Evolutionary conservation across 139 green algal genomes (phyloP).

Genomic region (Picochlorum sp.): DNA sequence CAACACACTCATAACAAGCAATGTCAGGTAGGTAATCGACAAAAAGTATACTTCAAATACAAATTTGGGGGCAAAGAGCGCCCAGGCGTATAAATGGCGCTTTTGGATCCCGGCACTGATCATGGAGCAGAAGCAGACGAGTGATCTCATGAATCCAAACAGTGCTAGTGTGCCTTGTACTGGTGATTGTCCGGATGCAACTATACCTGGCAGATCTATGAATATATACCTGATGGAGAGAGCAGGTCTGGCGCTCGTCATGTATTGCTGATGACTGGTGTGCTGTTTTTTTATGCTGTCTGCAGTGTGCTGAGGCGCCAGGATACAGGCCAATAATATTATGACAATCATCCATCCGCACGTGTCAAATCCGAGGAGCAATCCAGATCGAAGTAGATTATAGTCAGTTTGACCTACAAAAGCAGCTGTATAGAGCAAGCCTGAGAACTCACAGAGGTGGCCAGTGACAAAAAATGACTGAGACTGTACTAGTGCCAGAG

Average conservation of each 20-base stretch:
- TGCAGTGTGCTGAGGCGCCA: background rate
- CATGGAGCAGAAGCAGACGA: constrained; percentile 22
- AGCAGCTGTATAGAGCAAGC: constrained; percentile 73
- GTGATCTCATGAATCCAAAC: constrained; percentile 7
- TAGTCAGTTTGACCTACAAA: constrained; percentile 81
- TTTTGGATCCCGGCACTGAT: constrained; percentile 50
- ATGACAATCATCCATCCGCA: constrained; percentile 48
- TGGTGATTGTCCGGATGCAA: background rate
- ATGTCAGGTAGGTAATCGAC: constrained; percentile 20
- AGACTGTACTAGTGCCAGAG: constrained; percentile 20
- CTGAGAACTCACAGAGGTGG: constrained; percentile 87
- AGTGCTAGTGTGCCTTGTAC: background rate
- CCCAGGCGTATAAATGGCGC: constrained; percentile 82
- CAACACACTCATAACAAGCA: constrained; percentile 15
- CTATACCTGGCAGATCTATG: too few relatives aligned
- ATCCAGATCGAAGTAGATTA: constrained; percentile 38
- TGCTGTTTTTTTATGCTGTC: background rate
- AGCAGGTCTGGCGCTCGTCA: background rate
- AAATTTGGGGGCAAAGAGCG: constrained; percentile 80
- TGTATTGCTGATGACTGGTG: too few relatives aligned
- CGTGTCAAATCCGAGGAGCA: constrained; percentile 69
- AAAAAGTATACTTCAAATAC: constrained; percentile 74
- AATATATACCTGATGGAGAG: too few relatives aligned
- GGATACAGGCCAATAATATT: background rate
- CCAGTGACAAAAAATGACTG: constrained; percentile 69